A percentile compares a stretch with the other conserved stretches of the same genome.
These are phyloP conservation scores for Myxozyma udenii DNA, from an alignment of 805 yeast species.

Conservation along the genomic window DNA sequence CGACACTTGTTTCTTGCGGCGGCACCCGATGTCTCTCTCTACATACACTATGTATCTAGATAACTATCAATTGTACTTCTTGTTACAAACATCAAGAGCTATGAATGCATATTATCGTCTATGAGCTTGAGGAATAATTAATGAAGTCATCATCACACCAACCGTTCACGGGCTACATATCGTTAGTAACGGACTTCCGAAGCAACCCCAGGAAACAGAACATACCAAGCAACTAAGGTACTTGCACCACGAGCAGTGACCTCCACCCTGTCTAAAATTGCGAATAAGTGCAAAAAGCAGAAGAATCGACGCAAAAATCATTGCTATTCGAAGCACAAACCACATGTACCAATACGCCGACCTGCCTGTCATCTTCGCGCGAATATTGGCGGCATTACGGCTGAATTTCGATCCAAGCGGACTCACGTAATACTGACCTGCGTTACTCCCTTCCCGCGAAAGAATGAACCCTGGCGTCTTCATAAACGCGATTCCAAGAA, in stretches of 20 bases:
- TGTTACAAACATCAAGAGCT: no score
- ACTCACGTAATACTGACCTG: slow-evolving; percentile 14
- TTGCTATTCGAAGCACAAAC: slow-evolving; percentile 48
- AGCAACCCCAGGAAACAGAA: not conserved
- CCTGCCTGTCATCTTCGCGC: slow-evolving; percentile 31
- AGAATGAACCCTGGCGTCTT: slow-evolving; percentile 50
- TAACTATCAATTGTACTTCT: no score
- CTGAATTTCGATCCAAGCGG: slow-evolving; percentile 20
- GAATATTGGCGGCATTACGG: slow-evolving; percentile 34
- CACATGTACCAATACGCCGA: slow-evolving; percentile 47
- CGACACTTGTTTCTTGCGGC: no score
- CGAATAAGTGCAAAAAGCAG: slow-evolving; percentile 51
- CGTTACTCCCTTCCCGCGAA: slow-evolving; percentile 26
- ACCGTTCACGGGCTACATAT: slow-evolving; percentile 10
- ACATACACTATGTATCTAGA: no score
- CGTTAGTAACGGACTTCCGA: not conserved
- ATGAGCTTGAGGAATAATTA: no score
- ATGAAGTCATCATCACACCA: slow-evolving; percentile 25
- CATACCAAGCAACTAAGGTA: slow-evolving; percentile 53
- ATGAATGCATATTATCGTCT: no score
- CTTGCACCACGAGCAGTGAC: slow-evolving; percentile 67
- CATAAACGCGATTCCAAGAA: slow-evolving; percentile 49
- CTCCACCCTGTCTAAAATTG: slow-evolving; percentile 51
- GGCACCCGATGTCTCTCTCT: no score
- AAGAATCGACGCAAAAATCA: slow-evolving; percentile 47